Percentiles rank a stretch among this genome's conserved stretches.
Evolutionary conservation across 768 basidiomycete species (phyloP).

Genomic region (Leccinum subtestaceum): DNA sequence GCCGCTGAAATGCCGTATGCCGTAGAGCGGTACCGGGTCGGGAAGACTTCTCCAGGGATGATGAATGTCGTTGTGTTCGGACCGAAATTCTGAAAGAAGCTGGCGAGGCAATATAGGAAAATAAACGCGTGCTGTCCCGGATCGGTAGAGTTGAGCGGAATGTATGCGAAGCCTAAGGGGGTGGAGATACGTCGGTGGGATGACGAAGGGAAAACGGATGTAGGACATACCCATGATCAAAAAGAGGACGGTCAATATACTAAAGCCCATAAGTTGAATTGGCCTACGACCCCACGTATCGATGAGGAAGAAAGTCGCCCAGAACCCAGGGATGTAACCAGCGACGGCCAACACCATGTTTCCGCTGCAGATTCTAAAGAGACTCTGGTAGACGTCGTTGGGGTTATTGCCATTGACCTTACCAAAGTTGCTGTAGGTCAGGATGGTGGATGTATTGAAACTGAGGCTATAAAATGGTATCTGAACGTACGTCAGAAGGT

Average conservation of each 20-base stretch:
- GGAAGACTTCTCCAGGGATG: constrained; percentile 75
- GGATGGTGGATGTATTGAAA: constrained; percentile 75
- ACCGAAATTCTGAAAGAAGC: constrained; percentile 20
- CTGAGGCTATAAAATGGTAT: constrained; percentile 88
- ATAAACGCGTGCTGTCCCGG: constrained; percentile 61
- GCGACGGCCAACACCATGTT: constrained; percentile 17
- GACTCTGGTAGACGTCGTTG: constrained; percentile 20
- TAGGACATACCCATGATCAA: constrained; percentile 57
- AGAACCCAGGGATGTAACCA: constrained; percentile 49
- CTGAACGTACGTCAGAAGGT: constrained; percentile 32
- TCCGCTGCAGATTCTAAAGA: constrained; percentile 23
- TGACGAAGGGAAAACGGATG: neutral
- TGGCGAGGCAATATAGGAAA: constrained; percentile 14
- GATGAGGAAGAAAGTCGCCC: constrained; percentile 60
- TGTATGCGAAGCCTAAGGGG: neutral
- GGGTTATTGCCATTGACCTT: constrained; percentile 30
- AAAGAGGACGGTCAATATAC: constrained; percentile 61
- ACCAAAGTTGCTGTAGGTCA: constrained; percentile 68
- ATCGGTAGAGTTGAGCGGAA: constrained; percentile 35
- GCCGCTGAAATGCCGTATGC: constrained; percentile 81
- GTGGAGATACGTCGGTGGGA: neutral
- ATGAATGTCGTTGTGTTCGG: constrained; percentile 66
- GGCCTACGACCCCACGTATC: constrained; percentile 71
- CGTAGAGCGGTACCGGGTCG: constrained; percentile 68
- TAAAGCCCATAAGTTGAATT: constrained; percentile 77